phyloP scores from a whole-genome alignment of 495 filamentous ascomycete species.

The Hyaloscypha finlandica region DNA sequence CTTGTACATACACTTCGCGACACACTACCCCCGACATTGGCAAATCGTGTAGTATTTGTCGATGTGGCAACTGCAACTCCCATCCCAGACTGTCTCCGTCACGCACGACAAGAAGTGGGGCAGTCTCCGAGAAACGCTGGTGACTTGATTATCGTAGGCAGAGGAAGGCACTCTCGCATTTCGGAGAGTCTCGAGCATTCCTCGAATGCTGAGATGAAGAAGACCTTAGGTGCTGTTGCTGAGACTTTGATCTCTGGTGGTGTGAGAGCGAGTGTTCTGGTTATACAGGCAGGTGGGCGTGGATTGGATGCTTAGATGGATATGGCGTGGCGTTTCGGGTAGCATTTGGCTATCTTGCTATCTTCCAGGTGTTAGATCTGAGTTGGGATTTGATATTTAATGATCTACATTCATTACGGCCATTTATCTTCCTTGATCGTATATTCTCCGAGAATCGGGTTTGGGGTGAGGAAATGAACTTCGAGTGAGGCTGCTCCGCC shows the following conservation, averaged over 20 bases:
- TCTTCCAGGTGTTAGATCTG: neutral
- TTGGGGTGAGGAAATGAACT: neutral
- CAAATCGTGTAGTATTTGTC: conserved; percentile 62
- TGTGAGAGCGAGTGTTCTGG: conserved; percentile 72
- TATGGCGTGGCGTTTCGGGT: neutral
- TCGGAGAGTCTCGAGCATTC: conserved; percentile 32
- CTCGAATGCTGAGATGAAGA: conserved; percentile 51
- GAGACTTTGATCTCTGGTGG: conserved; percentile 61
- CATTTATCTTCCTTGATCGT: neutral
- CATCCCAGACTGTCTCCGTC: conserved; percentile 33
- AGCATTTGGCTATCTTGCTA: neutral
- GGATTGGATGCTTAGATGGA: conserved; percentile 17
- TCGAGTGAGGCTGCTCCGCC: neutral
- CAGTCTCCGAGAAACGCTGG: conserved; percentile 68
- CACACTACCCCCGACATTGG: conserved; percentile 59
- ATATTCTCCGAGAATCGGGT: neutral
- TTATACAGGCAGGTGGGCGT: conserved; percentile 65
- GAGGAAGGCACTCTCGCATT: conserved; percentile 38
- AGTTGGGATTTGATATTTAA: neutral
- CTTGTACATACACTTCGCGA: conserved; percentile 66
- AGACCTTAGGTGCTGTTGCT: conserved; percentile 68
- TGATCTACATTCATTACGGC: neutral
- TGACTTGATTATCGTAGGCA: conserved; percentile 76
- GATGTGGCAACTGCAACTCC: conserved; percentile 29
- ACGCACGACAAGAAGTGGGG: conserved; percentile 62